Conservation (phyloP, 441 rosid genomes). For the Arabidopsis hybrid region DNA sequence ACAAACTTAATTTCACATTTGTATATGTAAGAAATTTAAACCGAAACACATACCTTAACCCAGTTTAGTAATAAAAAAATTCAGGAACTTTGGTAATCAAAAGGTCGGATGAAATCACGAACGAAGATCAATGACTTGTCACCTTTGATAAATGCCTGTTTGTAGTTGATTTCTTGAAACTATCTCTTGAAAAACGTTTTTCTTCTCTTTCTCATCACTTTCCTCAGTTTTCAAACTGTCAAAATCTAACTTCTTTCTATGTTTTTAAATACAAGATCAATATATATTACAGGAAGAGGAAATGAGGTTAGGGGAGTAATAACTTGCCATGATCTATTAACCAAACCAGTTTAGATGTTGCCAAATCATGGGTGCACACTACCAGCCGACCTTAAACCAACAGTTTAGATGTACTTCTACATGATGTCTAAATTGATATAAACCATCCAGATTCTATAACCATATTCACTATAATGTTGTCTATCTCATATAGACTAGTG, state of each 20-base stretch:
- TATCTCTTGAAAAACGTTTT: neutral
- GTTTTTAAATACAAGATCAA: neutral
- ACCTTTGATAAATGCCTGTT: neutral
- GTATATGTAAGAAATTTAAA: neutral
- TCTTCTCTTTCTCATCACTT: neutral
- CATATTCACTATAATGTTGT: neutral
- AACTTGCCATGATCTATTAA: neutral
- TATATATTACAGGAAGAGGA: neutral
- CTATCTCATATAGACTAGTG: neutral
- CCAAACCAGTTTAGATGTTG: neutral
- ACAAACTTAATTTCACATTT: slow-evolving; percentile 12
- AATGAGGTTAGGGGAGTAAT: neutral
- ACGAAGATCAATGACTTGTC: neutral
- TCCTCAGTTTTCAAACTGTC: too few relatives aligned
- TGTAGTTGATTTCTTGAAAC: neutral
- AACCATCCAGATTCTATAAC: slow-evolving; percentile 4
- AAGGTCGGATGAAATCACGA: neutral
- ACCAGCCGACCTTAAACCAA: slow-evolving; percentile 10
- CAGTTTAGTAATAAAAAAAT: neutral
- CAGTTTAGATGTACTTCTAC: neutral
- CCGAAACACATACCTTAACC: neutral
- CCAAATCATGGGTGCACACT: neutral
- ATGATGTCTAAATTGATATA: neutral
- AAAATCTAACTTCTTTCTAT: neutral
- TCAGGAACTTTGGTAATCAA: neutral